Percentiles rank a stretch among this genome's conserved stretches.
phyloP scores from a whole-genome alignment of 2,329 filamentous ascomycete genomes.

The Ceratocystis cubensis region DNA sequence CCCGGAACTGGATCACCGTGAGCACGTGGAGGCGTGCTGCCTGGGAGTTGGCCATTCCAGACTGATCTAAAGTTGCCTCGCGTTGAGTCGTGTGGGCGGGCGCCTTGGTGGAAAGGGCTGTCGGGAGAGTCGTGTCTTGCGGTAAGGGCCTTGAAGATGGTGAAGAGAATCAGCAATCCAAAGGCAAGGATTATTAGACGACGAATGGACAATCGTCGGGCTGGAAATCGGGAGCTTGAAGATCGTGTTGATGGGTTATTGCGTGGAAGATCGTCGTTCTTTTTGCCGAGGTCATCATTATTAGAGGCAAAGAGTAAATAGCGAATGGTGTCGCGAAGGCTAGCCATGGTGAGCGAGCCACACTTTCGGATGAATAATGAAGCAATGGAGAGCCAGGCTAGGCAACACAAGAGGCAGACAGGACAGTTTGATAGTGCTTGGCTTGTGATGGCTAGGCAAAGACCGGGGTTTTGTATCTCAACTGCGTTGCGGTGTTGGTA shows the following conservation, averaged over 20 bases:
- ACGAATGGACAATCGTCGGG: slow-evolving; percentile 38
- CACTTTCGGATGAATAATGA: background rate
- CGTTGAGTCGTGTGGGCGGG: slow-evolving; percentile 1
- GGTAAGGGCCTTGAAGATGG: slow-evolving; percentile 5
- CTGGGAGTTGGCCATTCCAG: slow-evolving; percentile 14
- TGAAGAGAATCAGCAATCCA: slow-evolving; percentile 23
- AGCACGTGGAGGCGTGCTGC: slow-evolving; percentile 8
- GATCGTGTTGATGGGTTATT: slow-evolving; percentile 26
- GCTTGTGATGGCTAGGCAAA: background rate
- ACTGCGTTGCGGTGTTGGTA: background rate
- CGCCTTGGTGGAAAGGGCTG: slow-evolving; percentile 19
- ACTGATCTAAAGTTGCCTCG: background rate
- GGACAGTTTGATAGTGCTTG: background rate
- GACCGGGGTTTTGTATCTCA: background rate
- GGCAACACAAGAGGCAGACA: background rate
- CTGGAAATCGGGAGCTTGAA: slow-evolving; percentile 28
- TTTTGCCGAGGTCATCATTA: slow-evolving; percentile 47
- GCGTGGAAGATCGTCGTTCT: slow-evolving; percentile 42
- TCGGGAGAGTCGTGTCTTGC: slow-evolving; percentile 10
- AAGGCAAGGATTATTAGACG: slow-evolving; percentile 39
- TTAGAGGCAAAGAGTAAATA: slow-evolving; percentile 34
- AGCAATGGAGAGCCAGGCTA: background rate
- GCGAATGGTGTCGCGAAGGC: slow-evolving; percentile 21
- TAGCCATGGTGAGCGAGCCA: slow-evolving; percentile 9
- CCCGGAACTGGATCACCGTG: slow-evolving; percentile 17